A percentile compares a stretch with the other conserved stretches of the same genome.
Conservation (phyloP, 2,329 filamentous ascomycete species). For the Stagonosporopsis vannaccii region DNA sequence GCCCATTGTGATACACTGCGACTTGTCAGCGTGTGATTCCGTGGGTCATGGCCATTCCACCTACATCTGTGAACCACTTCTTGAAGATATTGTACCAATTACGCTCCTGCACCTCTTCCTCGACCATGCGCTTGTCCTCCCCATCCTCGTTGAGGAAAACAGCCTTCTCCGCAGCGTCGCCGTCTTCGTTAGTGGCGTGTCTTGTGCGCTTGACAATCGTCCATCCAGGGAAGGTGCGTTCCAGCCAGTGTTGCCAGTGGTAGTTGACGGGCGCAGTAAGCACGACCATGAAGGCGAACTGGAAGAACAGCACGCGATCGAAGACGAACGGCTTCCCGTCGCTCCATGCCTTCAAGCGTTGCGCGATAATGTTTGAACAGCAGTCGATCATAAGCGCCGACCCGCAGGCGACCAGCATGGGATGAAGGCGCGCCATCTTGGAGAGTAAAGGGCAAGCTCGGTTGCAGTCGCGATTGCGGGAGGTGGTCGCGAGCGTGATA, state of each 20-base stretch:
- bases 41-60: background rate
- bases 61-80: conserved; percentile 69
- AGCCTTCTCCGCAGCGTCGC: conserved; percentile 41
- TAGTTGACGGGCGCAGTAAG: conserved; percentile 83
- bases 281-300: conserved; percentile 66
- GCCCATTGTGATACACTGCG: conserved; percentile 65
- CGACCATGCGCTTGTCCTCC: conserved; percentile 32
- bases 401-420: conserved; percentile 44
- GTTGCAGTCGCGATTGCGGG: background rate
- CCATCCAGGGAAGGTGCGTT: conserved; percentile 73
- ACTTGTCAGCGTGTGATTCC: conserved; percentile 11
- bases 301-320: conserved; percentile 47
- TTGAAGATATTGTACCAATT: conserved; percentile 66
- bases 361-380: conserved; percentile 48
- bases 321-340: conserved; percentile 47
- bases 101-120: conserved; percentile 42
- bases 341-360: conserved; percentile 47
- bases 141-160: conserved; percentile 38
- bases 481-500: background rate
- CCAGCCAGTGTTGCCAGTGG: conserved; percentile 83
- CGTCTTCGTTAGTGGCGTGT: conserved; percentile 11
- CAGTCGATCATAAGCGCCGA: conserved; percentile 47
- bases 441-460: no score
- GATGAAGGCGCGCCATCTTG: conserved; percentile 37
- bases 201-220: conserved; percentile 33